Evolutionary conservation across 768 basidiomycete genomes (phyloP), one percentile per base, ranked within the genome.

Genomic region (button mushroom (Agaricus bisporus)): DNA sequence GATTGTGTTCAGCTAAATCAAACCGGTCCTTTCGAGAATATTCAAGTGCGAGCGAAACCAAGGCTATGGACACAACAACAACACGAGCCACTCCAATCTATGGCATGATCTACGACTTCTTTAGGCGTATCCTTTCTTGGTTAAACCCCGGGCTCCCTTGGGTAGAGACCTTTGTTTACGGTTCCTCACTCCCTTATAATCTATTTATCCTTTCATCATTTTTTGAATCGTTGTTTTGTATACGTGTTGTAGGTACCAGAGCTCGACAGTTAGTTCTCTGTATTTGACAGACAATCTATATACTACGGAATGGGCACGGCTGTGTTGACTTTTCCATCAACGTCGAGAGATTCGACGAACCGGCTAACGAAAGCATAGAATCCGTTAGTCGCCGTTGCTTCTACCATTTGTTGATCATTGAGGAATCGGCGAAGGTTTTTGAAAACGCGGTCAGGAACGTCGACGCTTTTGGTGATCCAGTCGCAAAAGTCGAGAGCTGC

Each of bases 1-100:
- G 95, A 98, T 66, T 93, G 89, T 64, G 74, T 99, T 60, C 83
- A 88, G 60, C 69, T 99, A 41, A 70, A 81, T 6, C 97, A 99
- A 66, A 61, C 65, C 5, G 73, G 73, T 7, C 73, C 91, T 0
- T 97, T 91, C 63, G 88, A 85, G 57, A 92, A 95, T 68, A 97
- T 98, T 54, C 80, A 88, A 61, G 74, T 98, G 29, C 71, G 77
- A 9, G 85, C 83, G 25, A 95, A 93, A 70, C 80, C 84, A 58
- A 91, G 80, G 65, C 77, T 99, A 3, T 98, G 91, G 87, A 88
- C 89, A 55, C 80, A 82, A 26, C 46, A 42, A 15, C 38, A n/a
- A n/a, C 53, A 48, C 14, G 53, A 42, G 22, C 15, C 47, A 26
- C 41, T 42, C 15, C 46, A 42, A 36, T 48, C 41, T 43, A 42